Conservation (phyloP, 139 green algal species). For the Micractinium sp. region DNA sequence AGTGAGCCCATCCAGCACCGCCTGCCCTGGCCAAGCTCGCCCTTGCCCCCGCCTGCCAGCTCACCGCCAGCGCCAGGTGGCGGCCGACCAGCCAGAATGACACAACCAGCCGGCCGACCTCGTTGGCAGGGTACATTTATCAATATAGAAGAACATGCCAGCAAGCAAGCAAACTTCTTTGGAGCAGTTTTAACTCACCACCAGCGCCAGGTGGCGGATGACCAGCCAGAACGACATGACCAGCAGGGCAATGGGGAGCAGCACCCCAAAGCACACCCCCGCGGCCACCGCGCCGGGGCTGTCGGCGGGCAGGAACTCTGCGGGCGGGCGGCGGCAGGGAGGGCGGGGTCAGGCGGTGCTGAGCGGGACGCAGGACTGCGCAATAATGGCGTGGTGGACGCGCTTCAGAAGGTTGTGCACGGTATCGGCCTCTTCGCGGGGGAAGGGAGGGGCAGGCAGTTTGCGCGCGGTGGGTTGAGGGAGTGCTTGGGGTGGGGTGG, state of each 20-base stretch:
- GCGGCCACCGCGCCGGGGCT: not conserved
- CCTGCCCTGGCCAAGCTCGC: no score
- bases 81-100: constrained; percentile 6
- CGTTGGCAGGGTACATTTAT: no score
- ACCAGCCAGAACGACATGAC: constrained; percentile 6
- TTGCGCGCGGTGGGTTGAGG: no score
- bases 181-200: no score
- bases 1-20: no score
- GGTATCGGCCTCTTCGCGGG: no score
- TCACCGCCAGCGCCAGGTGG: constrained; percentile 25
- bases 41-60: no score
- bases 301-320: not conserved
- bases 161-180: no score
- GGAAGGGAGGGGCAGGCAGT: no score
- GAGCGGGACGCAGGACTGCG: not conserved
- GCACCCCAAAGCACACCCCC: constrained; percentile 2
- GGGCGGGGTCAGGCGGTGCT: not conserved
- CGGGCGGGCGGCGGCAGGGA: not conserved
- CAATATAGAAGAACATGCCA: no score
- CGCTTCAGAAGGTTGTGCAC: no score
- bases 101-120: not conserved
- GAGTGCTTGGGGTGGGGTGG: no score
- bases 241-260: constrained; percentile 8
- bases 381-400: not conserved
- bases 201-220: constrained; percentile 13